Percentiles rank a stretch among this genome's conserved stretches.
These are phyloP conservation scores for Penicillium longicatenatum DNA, from an alignment of 495 filamentous ascomycete genomes.

Conservation along the genomic window DNA sequence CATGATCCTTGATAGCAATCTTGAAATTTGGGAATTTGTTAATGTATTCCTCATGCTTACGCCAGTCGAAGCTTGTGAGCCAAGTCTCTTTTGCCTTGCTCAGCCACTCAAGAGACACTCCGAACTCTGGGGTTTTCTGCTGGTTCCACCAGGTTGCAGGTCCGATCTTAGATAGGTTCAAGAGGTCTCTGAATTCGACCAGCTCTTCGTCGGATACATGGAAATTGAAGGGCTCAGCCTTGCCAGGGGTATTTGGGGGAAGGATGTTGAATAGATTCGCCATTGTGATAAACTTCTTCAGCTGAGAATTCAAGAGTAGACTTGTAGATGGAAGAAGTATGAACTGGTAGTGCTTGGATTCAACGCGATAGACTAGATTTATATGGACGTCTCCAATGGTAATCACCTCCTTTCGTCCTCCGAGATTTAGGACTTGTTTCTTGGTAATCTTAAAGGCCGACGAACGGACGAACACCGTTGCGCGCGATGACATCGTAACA, in stretches of 20 bases:
- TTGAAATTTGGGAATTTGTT: constrained; percentile 61
- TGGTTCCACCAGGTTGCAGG: constrained; percentile 16
- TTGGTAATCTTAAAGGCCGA: too few relatives aligned
- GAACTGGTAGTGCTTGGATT: too few relatives aligned
- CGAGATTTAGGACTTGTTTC: neutral
- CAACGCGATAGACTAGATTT: too few relatives aligned
- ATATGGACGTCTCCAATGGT: too few relatives aligned
- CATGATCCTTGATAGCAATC: constrained; percentile 36
- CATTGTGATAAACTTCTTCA: constrained; percentile 6
- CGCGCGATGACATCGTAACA: too few relatives aligned
- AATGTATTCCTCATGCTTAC: constrained; percentile 49
- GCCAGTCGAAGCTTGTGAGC: constrained; percentile 29
- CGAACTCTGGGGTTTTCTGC: constrained; percentile 9
- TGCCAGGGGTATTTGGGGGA: neutral
- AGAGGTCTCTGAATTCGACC: constrained; percentile 9
- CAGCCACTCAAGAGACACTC: constrained; percentile 18
- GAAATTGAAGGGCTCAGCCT: constrained; percentile 4
- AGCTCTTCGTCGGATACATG: constrained; percentile 6
- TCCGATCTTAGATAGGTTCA: constrained; percentile 13
- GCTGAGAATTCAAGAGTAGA: too few relatives aligned
- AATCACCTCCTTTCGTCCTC: neutral
- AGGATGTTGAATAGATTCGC: constrained; percentile 7
- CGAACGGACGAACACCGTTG: too few relatives aligned
- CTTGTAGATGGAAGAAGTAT: too few relatives aligned
- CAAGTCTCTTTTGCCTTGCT: constrained; percentile 18